Base-by-base conservation (phyloP, 352 stramenopile genomes). In the Phytophthora multivora region DNA sequence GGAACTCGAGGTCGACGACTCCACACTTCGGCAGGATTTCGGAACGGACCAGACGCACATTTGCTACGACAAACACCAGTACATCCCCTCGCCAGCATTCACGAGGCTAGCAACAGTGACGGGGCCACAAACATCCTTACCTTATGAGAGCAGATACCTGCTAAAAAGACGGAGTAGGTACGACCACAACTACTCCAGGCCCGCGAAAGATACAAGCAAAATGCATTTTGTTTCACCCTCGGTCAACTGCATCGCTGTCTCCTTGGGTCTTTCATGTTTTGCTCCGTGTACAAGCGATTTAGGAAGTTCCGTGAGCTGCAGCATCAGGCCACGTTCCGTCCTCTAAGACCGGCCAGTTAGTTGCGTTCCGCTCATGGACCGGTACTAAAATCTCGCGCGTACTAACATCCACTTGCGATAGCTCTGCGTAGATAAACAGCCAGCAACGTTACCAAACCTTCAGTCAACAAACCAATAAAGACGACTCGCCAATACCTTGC, bases 371-470 rank as follows among this genome's bases (percentile, higher is more conserved):
- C 36, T 83, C 69, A 61, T 91, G 81, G 9, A 47, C 59, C 18
- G 87, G 87, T 56, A 95, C 78, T 68, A 95, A 81, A 75, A 89
- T 86, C 65, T 93, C 87, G 25, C 87, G 80, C 19, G 76, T 88
- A 48, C 68, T 71, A 15, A 81, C 45, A 63, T 91, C 80, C 46
- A 95, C 80, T 65, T 90, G 80, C 54, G 72, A 80, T 10, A 95
- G 76, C 62, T 95, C 87, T 95, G 62, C 38, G 51, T 5, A 52
- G 26, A 51, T 23, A 60, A 38, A 26, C 45, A 51, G 11, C 21
- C 18, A 47, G 41, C 35, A 47, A 21, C 0, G 28, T 42, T 26
- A 54, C 18, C 26, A 25, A 15, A 15, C 13, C 2, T 54, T 13
- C 28, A 33, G 9, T 33, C 28, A 33, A 4, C 28, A 33, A 12